Evolutionary conservation across 805 yeast genomes (phyloP).

Genomic region (Cyberlindnera mississippiensis): DNA sequence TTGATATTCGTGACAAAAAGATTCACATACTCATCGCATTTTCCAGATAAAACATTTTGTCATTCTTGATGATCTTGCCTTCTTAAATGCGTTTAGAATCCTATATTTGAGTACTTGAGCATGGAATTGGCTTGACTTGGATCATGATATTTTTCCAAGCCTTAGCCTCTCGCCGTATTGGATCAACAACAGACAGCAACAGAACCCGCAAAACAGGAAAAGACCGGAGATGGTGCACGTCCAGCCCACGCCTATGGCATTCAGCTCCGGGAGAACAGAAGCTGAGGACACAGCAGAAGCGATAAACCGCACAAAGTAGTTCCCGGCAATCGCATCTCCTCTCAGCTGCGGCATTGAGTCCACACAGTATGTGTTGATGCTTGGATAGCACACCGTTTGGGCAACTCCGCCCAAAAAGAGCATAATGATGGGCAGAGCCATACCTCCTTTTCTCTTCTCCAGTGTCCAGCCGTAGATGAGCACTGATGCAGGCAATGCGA

Average conservation of each 20-base stretch:
- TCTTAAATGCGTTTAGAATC: no score
- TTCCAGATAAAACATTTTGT: no score
- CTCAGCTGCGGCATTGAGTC: constrained; percentile 52
- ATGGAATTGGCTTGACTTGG: no score
- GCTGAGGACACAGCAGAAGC: constrained; percentile 52
- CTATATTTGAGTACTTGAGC: no score
- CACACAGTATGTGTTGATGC: constrained; percentile 53
- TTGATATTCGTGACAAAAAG: no score
- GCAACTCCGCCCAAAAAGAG: constrained; percentile 47
- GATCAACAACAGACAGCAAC: constrained; percentile 32
- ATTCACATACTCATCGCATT: no score
- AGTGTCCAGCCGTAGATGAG: constrained; percentile 40
- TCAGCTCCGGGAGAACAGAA: constrained; percentile 42
- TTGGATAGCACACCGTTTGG: constrained; percentile 50
- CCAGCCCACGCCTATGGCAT: constrained; percentile 55
- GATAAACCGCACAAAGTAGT: constrained; percentile 46
- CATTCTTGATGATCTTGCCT: no score
- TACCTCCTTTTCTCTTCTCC: constrained; percentile 44
- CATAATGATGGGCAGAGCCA: constrained; percentile 48
- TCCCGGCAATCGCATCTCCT: constrained; percentile 54
- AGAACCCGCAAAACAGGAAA: constrained; percentile 37
- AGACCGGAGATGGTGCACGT: constrained; percentile 46
- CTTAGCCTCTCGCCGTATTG: constrained; percentile 39
- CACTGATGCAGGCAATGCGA: constrained; percentile 41
- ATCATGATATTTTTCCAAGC: neutral